A percentile compares a stretch with the other conserved stretches of the same genome.
Evolutionary conservation across 2,329 filamentous ascomycete genomes (phyloP).

Genomic region (Diaporthe sp.): DNA sequence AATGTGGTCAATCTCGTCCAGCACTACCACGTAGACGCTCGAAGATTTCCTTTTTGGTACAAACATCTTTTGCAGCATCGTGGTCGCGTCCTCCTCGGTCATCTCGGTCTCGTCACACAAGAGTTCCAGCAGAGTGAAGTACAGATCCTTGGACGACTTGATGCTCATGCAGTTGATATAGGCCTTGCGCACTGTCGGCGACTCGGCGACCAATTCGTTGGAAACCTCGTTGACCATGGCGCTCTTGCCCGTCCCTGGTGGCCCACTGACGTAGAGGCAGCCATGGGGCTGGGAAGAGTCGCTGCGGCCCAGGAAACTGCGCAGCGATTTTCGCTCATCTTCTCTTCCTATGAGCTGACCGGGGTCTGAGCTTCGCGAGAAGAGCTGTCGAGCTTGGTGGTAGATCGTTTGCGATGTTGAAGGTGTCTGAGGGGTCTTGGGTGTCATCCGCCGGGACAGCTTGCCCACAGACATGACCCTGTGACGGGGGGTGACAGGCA

Average conservation of each 20-base stretch:
- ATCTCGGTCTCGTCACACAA: constrained; percentile 71
- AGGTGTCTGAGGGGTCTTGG: constrained; percentile 80
- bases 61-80: constrained; percentile 79
- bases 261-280: constrained; percentile 95
- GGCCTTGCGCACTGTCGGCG: constrained; percentile 71
- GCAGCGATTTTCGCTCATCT: constrained; percentile 73
- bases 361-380: constrained; percentile 83
- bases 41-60: constrained; percentile 69
- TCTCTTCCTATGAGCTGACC: constrained; percentile 85
- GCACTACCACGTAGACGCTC: constrained; percentile 81
- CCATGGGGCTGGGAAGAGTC: constrained; percentile 74
- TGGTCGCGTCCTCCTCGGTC: constrained; percentile 75
- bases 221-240: constrained; percentile 90
- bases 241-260: constrained; percentile 96
- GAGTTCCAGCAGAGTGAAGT: constrained; percentile 82
- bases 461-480: constrained; percentile 83
- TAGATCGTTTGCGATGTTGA: constrained; percentile 82
- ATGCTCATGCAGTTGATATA: constrained; percentile 99
- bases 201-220: constrained; percentile 65
- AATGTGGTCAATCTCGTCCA: constrained; percentile 97
- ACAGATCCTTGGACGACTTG: constrained; percentile 88
- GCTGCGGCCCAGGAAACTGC: constrained; percentile 76
- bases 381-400: constrained; percentile 87
- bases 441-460: constrained; percentile 82
- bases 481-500: constrained; percentile 85